phyloP scores from a whole-genome alignment of 1,284 basidiomycete species.

The Sporisorium exsertum region DNA sequence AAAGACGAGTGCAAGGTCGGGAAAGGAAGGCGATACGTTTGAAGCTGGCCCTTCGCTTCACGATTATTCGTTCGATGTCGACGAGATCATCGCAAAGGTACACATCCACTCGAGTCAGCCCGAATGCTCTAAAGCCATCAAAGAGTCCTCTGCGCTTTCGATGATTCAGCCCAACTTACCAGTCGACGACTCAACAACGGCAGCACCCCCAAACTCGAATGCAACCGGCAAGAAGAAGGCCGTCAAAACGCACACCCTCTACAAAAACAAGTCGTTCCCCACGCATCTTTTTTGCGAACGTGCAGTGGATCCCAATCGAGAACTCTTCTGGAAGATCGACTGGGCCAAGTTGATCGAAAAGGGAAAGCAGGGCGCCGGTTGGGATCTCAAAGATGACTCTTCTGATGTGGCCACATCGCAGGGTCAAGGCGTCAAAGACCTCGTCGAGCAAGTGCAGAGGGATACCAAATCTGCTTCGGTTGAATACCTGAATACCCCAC shows the following conservation, averaged over 20 bases:
- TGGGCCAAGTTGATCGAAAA: constrained; percentile 44
- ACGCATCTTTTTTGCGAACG: constrained; percentile 51
- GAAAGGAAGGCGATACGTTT: constrained; percentile 44
- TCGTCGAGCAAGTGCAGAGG: constrained; percentile 42
- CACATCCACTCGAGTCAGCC: constrained; percentile 28
- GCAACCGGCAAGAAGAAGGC: constrained; percentile 17
- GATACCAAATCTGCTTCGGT: not conserved
- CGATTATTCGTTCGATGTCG: constrained; percentile 50
- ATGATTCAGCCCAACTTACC: constrained; percentile 9
- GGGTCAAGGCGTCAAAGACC: constrained; percentile 50
- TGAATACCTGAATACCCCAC: not conserved
- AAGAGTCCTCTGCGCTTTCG: constrained; percentile 27
- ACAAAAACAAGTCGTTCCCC: constrained; percentile 49
- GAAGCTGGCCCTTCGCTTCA: constrained; percentile 47
- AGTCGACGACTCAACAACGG: not conserved
- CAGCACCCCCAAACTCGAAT: not conserved
- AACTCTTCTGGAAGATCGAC: constrained; percentile 54
- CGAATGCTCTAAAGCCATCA: constrained; percentile 35
- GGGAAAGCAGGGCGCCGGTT: constrained; percentile 38
- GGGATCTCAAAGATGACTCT: constrained; percentile 52
- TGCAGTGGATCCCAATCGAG: constrained; percentile 52
- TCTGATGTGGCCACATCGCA: constrained; percentile 37
- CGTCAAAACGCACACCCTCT: constrained; percentile 19
- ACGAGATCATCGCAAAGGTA: constrained; percentile 48
- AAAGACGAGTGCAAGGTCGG: constrained; percentile 38